Evolutionary conservation across 1,284 basidiomycete genomes (phyloP).

Genomic region (Ustilago curta): DNA sequence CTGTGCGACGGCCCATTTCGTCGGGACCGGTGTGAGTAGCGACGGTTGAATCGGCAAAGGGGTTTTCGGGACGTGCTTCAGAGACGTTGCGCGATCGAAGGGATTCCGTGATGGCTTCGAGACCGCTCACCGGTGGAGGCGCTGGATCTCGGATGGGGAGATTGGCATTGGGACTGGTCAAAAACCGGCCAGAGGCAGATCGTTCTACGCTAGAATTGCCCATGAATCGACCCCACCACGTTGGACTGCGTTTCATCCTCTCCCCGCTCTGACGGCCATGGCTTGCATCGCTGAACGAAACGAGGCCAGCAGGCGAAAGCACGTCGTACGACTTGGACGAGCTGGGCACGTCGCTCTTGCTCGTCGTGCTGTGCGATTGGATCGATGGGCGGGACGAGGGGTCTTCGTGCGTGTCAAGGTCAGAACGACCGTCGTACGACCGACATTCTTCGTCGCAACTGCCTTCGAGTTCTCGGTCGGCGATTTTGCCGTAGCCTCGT

Average conservation of each 20-base stretch:
- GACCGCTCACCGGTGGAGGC: constrained; percentile 37
- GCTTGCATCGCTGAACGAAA: constrained; percentile 52
- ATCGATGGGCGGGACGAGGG: constrained; percentile 31
- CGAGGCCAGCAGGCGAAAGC: constrained; percentile 25
- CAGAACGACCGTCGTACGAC: constrained; percentile 27
- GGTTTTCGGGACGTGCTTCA: constrained; percentile 13
- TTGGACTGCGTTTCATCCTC: constrained; percentile 44
- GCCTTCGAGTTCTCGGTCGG: constrained; percentile 18
- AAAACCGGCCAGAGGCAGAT: constrained; percentile 51
- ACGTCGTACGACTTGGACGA: constrained; percentile 28
- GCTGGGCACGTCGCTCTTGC: constrained; percentile 40
- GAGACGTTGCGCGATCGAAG: constrained; percentile 41
- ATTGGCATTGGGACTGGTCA: constrained; percentile 35
- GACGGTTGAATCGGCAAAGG: constrained; percentile 16
- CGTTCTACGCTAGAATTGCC: constrained; percentile 54
- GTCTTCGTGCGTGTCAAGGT: constrained; percentile 20
- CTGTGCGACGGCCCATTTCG: constrained; percentile 33
- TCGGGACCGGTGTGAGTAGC: neutral
- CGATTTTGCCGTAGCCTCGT: constrained; percentile 29
- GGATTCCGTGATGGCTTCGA: constrained; percentile 51
- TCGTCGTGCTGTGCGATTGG: constrained; percentile 43
- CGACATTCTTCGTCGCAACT: constrained; percentile 32
- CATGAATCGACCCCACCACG: constrained; percentile 66
- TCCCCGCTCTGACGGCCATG: constrained; percentile 13
- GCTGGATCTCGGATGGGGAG: constrained; percentile 62